Base-by-base conservation (phyloP, 768 basidiomycete genomes). In the Lactarius hatsudake region DNA sequence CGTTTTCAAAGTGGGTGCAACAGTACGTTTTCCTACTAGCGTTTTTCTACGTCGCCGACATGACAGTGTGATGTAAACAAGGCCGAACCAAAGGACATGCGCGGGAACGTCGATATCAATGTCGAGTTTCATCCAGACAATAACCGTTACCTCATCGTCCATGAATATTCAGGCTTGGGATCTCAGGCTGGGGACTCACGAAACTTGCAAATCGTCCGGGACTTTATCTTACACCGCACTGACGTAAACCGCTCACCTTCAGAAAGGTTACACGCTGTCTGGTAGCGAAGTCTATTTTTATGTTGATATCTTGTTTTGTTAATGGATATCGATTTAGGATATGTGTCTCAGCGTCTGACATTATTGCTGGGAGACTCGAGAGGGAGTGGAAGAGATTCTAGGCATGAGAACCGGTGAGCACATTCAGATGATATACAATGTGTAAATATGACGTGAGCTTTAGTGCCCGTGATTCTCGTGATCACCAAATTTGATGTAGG, bases 261-360 rank as follows among this genome's bases (percentile, higher is more conserved):
- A 9, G 60, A 66, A 36, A 66, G 60, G 48, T 30, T 66, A 38
- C 65, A 66, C 20, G 60, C 55, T 0, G 17, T 66, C 12, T 66
- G 65, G 65, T 66, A 43, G 23, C 36, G 5, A 38, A 30, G 36
- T 9, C 12, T 20, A 32, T 45, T 9, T 30, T 40, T 28, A 9
- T 26, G 23, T 32, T 32, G 9, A 7, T 4, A 13, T 13, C 36
- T 36, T 12, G 12, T 36, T 7, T 26, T 3, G 1, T 55, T 40
- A 20, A 57, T 7, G 23, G 55, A 32, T 2, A 0, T 4, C 26
- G 8, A 15, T 18, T 30, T 48, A 66, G 65, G 65, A 48, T 66
- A 36, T 66, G 65, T 36, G 18, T 66, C 17, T 54, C 65, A 34
- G 48, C 59, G 20, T 48, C 34, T 1, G 65, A 66, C 18, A 1